phyloP scores from a whole-genome alignment of 148 eudicot species.

The Vaccinium macrocarpon region DNA sequence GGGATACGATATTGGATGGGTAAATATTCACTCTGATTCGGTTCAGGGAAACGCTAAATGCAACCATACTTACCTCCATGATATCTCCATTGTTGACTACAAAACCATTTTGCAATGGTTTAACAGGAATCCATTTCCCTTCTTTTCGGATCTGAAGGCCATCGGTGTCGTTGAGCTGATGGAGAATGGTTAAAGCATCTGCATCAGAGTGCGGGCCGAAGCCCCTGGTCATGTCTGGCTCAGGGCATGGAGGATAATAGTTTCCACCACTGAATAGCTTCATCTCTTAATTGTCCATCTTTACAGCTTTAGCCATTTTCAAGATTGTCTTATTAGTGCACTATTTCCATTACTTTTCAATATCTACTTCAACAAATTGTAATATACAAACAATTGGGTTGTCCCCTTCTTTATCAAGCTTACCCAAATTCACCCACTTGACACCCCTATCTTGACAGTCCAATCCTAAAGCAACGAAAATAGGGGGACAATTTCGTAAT shows the following conservation, averaged over 20 bases:
- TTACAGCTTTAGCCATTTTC: conserved; percentile 46
- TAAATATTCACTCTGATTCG: no score
- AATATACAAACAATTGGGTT: no score
- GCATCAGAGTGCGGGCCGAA: conserved; percentile 67
- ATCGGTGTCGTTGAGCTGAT: conserved; percentile 44
- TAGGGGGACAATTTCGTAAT: not conserved
- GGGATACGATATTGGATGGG: not conserved
- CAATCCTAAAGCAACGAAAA: not conserved
- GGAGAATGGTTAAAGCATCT: conserved; percentile 53
- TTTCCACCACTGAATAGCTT: conserved; percentile 46
- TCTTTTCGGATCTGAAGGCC: conserved; percentile 63
- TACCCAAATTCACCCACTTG: not conserved
- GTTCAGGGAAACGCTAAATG: not conserved
- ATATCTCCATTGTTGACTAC: conserved; percentile 59
- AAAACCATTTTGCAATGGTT: conserved; percentile 43
- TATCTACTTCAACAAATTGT: no score
- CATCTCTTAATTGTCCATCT: conserved; percentile 41
- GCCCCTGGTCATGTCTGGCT: conserved; percentile 55
- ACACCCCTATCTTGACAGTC: not conserved
- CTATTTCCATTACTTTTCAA: no score
- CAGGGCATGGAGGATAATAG: conserved; percentile 74
- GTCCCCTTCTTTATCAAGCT: no score
- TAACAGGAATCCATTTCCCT: conserved; percentile 53
- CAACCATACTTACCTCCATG: conserved; percentile 29
- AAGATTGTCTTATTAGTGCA: no score